Percentiles rank a stretch among this genome's conserved stretches.
Conservation (phyloP, 1,284 basidiomycete genomes). For the Ganoderma boninense region DNA sequence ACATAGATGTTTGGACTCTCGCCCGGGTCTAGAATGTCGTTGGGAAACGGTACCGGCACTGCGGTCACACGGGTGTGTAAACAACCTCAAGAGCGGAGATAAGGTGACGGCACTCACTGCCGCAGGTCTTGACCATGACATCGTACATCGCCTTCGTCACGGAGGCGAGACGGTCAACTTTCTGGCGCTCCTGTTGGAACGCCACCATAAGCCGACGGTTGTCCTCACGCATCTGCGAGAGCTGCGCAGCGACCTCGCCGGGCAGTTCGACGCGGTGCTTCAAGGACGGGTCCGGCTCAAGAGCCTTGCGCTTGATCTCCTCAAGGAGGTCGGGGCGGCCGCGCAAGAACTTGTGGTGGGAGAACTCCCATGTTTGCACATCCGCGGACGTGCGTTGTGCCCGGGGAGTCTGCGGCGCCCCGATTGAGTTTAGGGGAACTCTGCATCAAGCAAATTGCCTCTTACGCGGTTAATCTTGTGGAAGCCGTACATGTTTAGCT, state of each 20-base stretch:
- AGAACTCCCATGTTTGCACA: constrained; percentile 90
- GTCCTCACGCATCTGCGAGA: constrained; percentile 73
- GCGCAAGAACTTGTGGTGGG: constrained; percentile 86
- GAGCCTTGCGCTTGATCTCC: constrained; percentile 86
- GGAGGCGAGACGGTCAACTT: constrained; percentile 47
- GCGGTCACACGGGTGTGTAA: constrained; percentile 10
- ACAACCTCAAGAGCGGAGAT: not conserved
- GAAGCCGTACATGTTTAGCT: constrained; percentile 92
- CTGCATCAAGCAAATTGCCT: constrained; percentile 16
- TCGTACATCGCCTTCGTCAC: constrained; percentile 64
- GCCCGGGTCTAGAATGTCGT: constrained; percentile 61
- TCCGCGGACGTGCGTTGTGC: constrained; percentile 82
- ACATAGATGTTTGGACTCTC: constrained; percentile 74
- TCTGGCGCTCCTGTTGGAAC: constrained; percentile 59
- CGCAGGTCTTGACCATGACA: constrained; percentile 57
- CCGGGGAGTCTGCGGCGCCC: constrained; percentile 71
- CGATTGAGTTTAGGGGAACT: constrained; percentile 1
- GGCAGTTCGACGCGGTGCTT: constrained; percentile 80
- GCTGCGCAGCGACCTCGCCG: constrained; percentile 77
- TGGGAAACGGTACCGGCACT: constrained; percentile 70
- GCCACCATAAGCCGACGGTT: constrained; percentile 63
- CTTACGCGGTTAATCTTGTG: constrained; percentile 84
- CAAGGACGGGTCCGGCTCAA: constrained; percentile 74
- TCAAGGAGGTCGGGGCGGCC: constrained; percentile 85
- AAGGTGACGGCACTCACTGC: constrained; percentile 47